Base-by-base conservation (phyloP, 768 basidiomycete species). In the Agrocybe praecox region DNA sequence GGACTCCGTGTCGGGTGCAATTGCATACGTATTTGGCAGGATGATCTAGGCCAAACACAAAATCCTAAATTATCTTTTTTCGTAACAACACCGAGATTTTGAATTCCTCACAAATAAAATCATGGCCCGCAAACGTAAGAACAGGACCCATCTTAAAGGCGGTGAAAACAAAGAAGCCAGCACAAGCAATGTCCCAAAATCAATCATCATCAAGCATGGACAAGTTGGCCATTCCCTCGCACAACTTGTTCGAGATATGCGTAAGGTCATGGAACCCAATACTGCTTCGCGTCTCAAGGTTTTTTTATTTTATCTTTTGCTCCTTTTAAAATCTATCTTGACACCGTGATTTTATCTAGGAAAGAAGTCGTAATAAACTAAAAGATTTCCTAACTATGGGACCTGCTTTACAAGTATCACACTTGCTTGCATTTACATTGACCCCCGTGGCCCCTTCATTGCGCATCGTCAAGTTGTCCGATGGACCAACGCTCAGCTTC, bases 241-340 rank as follows among this genome's bases (percentile, higher is more conserved):
- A 5, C 92, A 95, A 67, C 88, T 99, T 34, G 96, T 98, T 18
- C 84, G 92, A 54, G 96, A 99, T 74, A 77, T 97, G 67, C 81
- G 97, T 66, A 92, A 92, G 72, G 92, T 97, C 58, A 93, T 99
- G 92, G 97, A 99, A 70, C 97, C 97, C 57, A 94, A 98, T 67
- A 99, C 97, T 14, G 97, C 96, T 18, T 89, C 88, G 60, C 83
- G 97, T 49, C 81, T 99, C n/a, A 87, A 78, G 74, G 96, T 96
- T n/a, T n/a, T n/a, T n/a, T n/a, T n/a, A n/a, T n/a, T n/a, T n/a
- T n/a, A 57, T 48, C 21, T 23, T 46, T 14, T 9, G 11, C 19
- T 19, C 47, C 3, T 15, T 24, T 52, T 52, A n/a, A n/a, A n/a
- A n/a, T 19, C 26, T 34, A 12, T 11, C 22, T 42, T 14, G 47